Base-by-base conservation (phyloP, 1,284 basidiomycete species). In the Puccinia triticina region DNA sequence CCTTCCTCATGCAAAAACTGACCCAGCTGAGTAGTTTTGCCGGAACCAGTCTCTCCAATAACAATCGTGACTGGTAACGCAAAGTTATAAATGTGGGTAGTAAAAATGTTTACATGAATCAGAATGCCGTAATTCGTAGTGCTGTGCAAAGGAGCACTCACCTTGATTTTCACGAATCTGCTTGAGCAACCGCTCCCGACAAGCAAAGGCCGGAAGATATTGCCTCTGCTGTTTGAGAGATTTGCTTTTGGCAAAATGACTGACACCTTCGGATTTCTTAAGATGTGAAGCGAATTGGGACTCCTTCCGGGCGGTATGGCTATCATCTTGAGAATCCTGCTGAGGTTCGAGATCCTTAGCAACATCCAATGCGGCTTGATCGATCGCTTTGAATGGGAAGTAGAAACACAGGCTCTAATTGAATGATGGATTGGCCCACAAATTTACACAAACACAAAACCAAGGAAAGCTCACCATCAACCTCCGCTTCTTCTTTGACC, bases 1-100 rank as follows among this genome's bases (percentile, higher is more conserved):
- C 96, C 96, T 84, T 98, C 96, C 87, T 98, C 96, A 86, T 98
- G 94, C 82, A 98, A 87, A 88, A 94, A 97, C 85, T 97, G 96
- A 0, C 92, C 89, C 5, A 97, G 88, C 87, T 98, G 95, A 0
- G 96, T 97, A 0, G 95, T 97, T 88, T 97, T 98, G 10, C 95
- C 95, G 0, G 94, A 96, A 18, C 95, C 95, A 11, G 95, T 98
- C 88, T 98, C 95, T 29, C 96, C 96, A 57, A 98, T 93, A 55
- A 98, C 94, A 77, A 98, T 91, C 64, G 94, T 90, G 61, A 98
- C 94, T 82, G 43, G 43, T 21, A 64, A 40, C 64, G 55, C 57
- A 59, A 59, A 59, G 59, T n/a, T 1, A 57, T n/a, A 37, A 55
- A 23, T 7, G 48, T 43, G 26, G 16, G 18, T 3, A 18, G 32